These are phyloP conservation scores for Leccinellum rugosiceps DNA, from an alignment of 768 basidiomycete genomes.

Conservation along the genomic window DNA sequence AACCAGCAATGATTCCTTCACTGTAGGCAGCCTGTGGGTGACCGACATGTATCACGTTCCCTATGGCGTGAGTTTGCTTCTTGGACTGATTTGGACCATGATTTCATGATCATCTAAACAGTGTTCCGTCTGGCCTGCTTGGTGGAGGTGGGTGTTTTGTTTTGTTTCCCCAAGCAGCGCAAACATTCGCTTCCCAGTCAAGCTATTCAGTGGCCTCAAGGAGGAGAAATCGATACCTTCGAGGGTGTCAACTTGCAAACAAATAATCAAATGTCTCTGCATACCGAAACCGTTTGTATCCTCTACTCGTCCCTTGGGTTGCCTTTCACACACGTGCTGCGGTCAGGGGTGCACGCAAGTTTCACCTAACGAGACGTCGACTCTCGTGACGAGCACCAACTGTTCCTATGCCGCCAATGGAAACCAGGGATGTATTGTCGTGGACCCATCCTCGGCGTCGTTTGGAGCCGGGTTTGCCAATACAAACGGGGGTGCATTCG, in stretches of 20 bases:
- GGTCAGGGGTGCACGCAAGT: slow-evolving; percentile 50
- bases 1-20: slow-evolving; percentile 50
- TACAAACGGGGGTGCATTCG: slow-evolving; percentile 69
- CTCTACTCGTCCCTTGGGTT: background rate
- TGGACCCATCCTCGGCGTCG: slow-evolving; percentile 49
- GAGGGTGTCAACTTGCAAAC: slow-evolving; percentile 73
- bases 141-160: slow-evolving; percentile 37
- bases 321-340: background rate
- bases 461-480: slow-evolving; percentile 67
- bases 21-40: slow-evolving; percentile 61
- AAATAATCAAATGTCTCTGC: slow-evolving; percentile 70
- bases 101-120: slow-evolving; percentile 21
- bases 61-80: slow-evolving; percentile 47
- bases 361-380: slow-evolving; percentile 48
- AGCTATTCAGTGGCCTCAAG: slow-evolving; percentile 57
- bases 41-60: slow-evolving; percentile 65
- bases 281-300: slow-evolving; percentile 51
- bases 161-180: background rate
- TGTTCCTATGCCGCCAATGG: slow-evolving; percentile 53
- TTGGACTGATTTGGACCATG: background rate
- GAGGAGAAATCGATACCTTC: slow-evolving; percentile 77
- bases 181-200: slow-evolving; percentile 32
- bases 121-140: slow-evolving; percentile 74
- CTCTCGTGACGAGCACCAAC: slow-evolving; percentile 52
- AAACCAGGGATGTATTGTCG: slow-evolving; percentile 65